Evolutionary conservation across 148 eudicot species (phyloP).

Genomic region (Persicaria tinctoria): DNA sequence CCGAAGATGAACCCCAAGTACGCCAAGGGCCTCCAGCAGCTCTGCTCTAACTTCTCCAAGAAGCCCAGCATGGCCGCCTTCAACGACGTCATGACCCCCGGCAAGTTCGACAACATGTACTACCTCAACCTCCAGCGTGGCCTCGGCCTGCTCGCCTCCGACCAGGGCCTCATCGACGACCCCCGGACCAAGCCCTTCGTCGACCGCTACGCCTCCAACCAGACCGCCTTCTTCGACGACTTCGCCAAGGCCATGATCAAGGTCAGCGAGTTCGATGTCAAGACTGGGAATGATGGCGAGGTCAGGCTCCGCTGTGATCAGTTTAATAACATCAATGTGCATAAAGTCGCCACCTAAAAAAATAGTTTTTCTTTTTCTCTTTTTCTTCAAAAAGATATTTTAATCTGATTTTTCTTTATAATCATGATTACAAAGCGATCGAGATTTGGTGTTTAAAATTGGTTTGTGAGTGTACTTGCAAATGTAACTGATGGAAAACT

Average conservation of each 20-base stretch:
- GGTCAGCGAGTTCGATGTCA: conserved; percentile 32
- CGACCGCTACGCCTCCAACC: conserved; percentile 46
- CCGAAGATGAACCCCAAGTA: conserved; percentile 47
- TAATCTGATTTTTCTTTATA: too few species aligned
- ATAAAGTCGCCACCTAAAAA: background rate
- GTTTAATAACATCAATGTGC: conserved; percentile 26
- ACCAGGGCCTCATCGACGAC: conserved; percentile 43
- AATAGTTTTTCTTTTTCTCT: background rate
- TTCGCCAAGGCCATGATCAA: conserved; percentile 54
- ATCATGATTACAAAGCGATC: too few species aligned
- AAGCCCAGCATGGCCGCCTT: conserved; percentile 48
- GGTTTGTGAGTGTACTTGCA: background rate
- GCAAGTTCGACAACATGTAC: conserved; percentile 73
- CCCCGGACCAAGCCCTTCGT: conserved; percentile 50
- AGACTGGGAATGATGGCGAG: conserved; percentile 51
- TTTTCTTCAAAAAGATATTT: background rate
- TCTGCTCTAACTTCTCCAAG: conserved; percentile 55
- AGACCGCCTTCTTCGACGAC: conserved; percentile 46
- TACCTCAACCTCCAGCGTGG: conserved; percentile 50
- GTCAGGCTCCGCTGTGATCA: conserved; percentile 51
- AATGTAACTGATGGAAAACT: background rate
- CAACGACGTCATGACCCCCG: conserved; percentile 64
- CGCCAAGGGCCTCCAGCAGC: conserved; percentile 35
- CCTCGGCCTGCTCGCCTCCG: conserved; percentile 47
- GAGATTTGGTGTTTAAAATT: background rate